phyloP scores from a whole-genome alignment of 345 rosid genomes.

The Populus simonii region DNA sequence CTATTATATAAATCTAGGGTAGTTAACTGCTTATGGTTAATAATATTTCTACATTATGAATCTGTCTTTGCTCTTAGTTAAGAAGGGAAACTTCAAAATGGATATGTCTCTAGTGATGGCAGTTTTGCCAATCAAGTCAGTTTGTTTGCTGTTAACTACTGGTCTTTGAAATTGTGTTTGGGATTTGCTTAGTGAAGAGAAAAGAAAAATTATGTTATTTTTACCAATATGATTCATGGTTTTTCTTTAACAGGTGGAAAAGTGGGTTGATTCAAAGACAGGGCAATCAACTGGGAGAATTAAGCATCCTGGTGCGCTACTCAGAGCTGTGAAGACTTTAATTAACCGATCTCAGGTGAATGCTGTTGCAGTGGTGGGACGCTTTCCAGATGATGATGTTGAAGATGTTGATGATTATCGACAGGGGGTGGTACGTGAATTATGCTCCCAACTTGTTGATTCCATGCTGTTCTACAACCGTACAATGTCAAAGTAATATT shows the following conservation, averaged over 20 bases:
- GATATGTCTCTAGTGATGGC: not conserved
- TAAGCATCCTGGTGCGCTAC: conserved; percentile 45
- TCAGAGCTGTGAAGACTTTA: conserved; percentile 47
- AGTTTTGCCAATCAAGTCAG: not conserved
- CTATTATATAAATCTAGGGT: no score
- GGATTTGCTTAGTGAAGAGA: not conserved
- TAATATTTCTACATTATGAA: not conserved
- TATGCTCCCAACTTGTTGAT: not conserved
- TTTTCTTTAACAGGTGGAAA: conserved; percentile 38
- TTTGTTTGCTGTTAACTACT: not conserved
- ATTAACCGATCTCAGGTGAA: conserved; percentile 40
- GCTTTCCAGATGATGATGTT: conserved; percentile 56
- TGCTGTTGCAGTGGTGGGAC: conserved; percentile 56
- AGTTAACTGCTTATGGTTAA: not conserved
- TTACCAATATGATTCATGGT: not conserved
- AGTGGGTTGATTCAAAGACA: conserved; percentile 53
- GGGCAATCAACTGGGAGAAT: conserved; percentile 64
- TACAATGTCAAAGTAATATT: not conserved
- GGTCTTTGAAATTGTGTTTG: not conserved
- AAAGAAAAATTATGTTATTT: not conserved
- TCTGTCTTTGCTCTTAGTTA: not conserved
- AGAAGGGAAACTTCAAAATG: not conserved
- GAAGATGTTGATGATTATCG: conserved; percentile 48
- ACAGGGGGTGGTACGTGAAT: conserved; percentile 44
- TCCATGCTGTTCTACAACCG: not conserved